A percentile compares a stretch with the other conserved stretches of the same genome.
Evolutionary conservation across 805 yeast genomes (phyloP).

Genomic region (Ogataea corticis): DNA sequence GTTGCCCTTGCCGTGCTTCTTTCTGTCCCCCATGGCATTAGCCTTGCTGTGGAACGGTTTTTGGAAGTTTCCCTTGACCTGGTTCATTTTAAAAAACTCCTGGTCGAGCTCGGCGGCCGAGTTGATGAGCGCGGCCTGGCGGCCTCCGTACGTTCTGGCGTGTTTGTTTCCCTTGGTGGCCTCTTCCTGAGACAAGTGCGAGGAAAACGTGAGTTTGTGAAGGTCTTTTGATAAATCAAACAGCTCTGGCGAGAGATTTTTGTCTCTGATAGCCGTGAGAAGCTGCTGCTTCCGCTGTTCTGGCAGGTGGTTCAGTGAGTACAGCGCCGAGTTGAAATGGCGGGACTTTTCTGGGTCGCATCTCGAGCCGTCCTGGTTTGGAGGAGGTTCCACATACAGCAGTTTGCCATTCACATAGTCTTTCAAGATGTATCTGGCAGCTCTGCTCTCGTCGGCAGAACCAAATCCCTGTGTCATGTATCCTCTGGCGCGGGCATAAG

Average conservation of each 20-base stretch:
- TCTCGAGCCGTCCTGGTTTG: conserved; percentile 60
- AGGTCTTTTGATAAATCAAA: conserved; percentile 72
- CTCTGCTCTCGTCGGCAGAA: conserved; percentile 93
- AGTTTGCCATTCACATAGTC: conserved; percentile 94
- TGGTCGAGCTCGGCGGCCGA: conserved; percentile 82
- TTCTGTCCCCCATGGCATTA: conserved; percentile 61
- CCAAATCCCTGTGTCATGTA: conserved; percentile 97
- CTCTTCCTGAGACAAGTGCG: conserved; percentile 61
- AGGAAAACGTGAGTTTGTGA: conserved; percentile 72
- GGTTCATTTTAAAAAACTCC: conserved; percentile 76
- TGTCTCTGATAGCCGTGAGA: conserved; percentile 57
- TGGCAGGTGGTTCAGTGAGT: conserved; percentile 63
- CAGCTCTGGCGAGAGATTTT: conserved; percentile 49
- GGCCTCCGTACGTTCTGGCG: conserved; percentile 70
- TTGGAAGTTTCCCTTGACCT: conserved; percentile 59
- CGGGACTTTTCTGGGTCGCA: conserved; percentile 51
- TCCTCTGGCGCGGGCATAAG: conserved; percentile 96
- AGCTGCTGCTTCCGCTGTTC: conserved; percentile 75
- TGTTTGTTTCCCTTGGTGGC: conserved; percentile 41
- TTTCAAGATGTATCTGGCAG: conserved; percentile 86
- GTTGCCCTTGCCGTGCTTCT: conserved; percentile 66
- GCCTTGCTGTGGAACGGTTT: conserved; percentile 70
- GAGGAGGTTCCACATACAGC: conserved; percentile 86
- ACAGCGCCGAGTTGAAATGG: conserved; percentile 75
- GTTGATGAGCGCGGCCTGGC: conserved; percentile 73